Evolutionary conservation across 2,329 filamentous ascomycete genomes (phyloP).

Genomic region (Trichophaea hybrida): DNA sequence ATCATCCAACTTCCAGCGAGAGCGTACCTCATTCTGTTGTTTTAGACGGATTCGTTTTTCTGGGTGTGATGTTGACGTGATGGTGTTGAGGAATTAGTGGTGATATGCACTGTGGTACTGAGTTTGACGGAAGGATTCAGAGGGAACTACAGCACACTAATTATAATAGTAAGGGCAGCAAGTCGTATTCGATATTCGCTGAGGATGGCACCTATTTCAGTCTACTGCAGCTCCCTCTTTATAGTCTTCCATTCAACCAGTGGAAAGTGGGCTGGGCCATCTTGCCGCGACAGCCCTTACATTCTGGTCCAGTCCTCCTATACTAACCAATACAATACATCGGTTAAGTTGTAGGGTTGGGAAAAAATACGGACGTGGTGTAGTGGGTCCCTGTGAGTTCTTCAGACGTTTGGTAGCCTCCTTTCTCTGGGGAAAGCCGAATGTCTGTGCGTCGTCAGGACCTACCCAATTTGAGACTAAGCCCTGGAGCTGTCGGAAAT

Average conservation of each 20-base stretch:
- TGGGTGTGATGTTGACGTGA: neutral
- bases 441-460: constrained; percentile 2
- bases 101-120: constrained; percentile 9
- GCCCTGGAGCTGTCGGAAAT: neutral
- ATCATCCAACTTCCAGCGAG: neutral
- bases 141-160: constrained; percentile 19
- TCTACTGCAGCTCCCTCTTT: constrained; percentile 18
- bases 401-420: neutral
- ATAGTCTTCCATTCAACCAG: constrained; percentile 16
- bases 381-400: neutral
- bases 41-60: neutral
- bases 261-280: constrained; percentile 12
- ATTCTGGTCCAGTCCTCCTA: neutral
- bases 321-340: constrained; percentile 17
- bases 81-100: constrained; percentile 3
- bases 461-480: neutral
- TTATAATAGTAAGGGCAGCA: neutral
- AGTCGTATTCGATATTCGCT: constrained; percentile 13
- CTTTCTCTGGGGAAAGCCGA: neutral
- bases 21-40: constrained; percentile 13
- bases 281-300: constrained; percentile 22
- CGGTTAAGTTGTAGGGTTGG: constrained; percentile 19
- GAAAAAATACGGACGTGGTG: constrained; percentile 2
- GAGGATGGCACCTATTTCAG: constrained; percentile 7
- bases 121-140: constrained; percentile 17